Conservation (phyloP, 345 rosid genomes). For the Salix dunnii region DNA sequence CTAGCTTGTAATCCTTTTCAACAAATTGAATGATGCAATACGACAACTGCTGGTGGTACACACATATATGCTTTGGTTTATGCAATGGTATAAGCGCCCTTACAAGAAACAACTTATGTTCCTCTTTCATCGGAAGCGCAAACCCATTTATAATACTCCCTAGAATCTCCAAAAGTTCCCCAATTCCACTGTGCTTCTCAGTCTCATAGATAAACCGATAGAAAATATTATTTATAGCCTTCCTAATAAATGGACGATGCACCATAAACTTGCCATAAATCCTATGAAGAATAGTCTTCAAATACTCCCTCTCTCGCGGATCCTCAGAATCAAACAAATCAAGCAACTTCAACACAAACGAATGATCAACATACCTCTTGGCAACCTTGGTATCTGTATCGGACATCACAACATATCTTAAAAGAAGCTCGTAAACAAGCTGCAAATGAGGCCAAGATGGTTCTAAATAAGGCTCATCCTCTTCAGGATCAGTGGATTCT, state of each 20-base stretch:
- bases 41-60: slow-evolving; percentile 81
- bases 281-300: slow-evolving; percentile 82
- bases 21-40: slow-evolving; percentile 85
- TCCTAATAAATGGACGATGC: slow-evolving; percentile 82
- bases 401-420: slow-evolving; percentile 71
- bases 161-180: slow-evolving; percentile 78
- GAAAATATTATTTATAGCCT: slow-evolving; percentile 68
- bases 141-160: slow-evolving; percentile 92
- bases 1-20: slow-evolving; percentile 88
- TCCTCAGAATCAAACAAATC: slow-evolving; percentile 87
- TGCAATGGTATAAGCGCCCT: slow-evolving; percentile 88
- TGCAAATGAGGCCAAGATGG: slow-evolving; percentile 90
- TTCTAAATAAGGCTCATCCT: slow-evolving; percentile 82
- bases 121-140: slow-evolving; percentile 94
- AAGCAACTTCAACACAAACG: slow-evolving; percentile 65
- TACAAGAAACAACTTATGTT: slow-evolving; percentile 80
- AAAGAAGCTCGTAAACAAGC: slow-evolving; percentile 69
- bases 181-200: slow-evolving; percentile 76
- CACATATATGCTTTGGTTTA: slow-evolving; percentile 63
- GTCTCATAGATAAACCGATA: slow-evolving; percentile 85
- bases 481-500: slow-evolving; percentile 67
- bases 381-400: slow-evolving; percentile 80
- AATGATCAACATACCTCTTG: slow-evolving; percentile 72
- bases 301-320: slow-evolving; percentile 74
- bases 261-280: slow-evolving; percentile 95